Evolutionary conservation across 2,329 filamentous ascomycete genomes (phyloP).

Genomic region (Trichoderma sp.): DNA sequence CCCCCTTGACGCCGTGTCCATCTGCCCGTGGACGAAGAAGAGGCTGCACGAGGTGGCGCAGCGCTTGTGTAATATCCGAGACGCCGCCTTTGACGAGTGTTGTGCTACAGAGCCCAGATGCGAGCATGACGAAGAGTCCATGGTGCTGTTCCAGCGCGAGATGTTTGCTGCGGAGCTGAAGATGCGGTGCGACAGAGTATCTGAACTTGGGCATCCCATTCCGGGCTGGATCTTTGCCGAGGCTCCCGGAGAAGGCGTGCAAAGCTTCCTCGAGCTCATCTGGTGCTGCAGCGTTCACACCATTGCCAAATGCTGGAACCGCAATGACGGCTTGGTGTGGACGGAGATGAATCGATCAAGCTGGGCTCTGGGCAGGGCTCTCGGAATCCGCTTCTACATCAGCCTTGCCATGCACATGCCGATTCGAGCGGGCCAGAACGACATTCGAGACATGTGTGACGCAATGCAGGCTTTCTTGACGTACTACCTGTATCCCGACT

Average conservation of each 20-base stretch:
- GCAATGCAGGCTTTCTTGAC: background rate
- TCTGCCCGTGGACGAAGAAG: background rate
- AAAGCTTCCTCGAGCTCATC: conserved; percentile 20
- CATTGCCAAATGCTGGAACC: conserved; percentile 7
- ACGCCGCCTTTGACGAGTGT: background rate
- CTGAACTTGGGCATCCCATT: background rate
- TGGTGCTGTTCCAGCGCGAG: conserved; percentile 17
- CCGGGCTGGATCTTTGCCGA: conserved; percentile 14
- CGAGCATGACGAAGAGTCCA: background rate
- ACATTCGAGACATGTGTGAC: background rate
- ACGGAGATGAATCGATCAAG: conserved; percentile 8
- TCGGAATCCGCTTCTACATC: conserved; percentile 19
- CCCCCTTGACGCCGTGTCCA: background rate
- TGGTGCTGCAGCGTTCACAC: conserved; percentile 21
- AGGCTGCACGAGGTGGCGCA: background rate
- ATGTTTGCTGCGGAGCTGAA: conserved; percentile 22
- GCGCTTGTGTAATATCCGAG: conserved; percentile 15
- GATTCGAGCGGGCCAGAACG: background rate
- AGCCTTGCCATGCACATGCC: conserved; percentile 8
- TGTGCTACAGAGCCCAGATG: background rate
- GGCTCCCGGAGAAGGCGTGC: conserved; percentile 9
- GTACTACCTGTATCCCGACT: background rate
- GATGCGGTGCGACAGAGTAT: conserved; percentile 16
- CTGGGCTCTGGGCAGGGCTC: background rate
- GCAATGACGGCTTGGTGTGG: conserved; percentile 12